A percentile compares a stretch with the other conserved stretches of the same genome.
Conservation (phyloP, 1,284 basidiomycete species). For the Gymnopus androsaceus region DNA sequence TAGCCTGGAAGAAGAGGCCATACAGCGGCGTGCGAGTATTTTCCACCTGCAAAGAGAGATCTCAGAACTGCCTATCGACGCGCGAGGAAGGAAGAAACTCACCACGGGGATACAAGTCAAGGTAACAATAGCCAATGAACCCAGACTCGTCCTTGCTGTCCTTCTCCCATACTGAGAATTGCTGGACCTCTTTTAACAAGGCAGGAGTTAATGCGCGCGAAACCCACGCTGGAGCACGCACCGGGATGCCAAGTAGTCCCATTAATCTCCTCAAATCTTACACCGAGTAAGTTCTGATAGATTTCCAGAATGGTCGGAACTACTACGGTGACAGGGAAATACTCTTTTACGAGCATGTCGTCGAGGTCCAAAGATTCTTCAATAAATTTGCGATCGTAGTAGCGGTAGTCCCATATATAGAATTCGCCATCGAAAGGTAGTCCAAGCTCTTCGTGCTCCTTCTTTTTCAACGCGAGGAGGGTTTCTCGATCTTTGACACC, state of each 20-base stretch:
- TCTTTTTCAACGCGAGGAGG: constrained; percentile 71
- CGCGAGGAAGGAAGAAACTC: constrained; percentile 17
- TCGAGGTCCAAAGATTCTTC: constrained; percentile 70
- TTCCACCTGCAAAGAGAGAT: constrained; percentile 49
- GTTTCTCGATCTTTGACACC: constrained; percentile 64
- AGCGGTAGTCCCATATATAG: constrained; percentile 71
- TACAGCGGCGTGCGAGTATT: constrained; percentile 86
- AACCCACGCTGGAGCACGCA: constrained; percentile 31
- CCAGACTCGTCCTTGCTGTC: constrained; percentile 66
- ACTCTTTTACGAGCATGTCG: constrained; percentile 78
- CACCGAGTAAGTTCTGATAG: constrained; percentile 78
- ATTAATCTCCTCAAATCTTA: constrained; percentile 69
- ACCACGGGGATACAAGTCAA: constrained; percentile 87
- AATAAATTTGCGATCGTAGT: constrained; percentile 72
- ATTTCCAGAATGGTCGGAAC: constrained; percentile 79
- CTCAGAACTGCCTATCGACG: not conserved
- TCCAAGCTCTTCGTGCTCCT: constrained; percentile 62
- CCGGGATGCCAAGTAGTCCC: constrained; percentile 72
- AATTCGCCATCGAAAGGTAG: constrained; percentile 69
- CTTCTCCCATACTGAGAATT: constrained; percentile 81
- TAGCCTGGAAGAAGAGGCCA: constrained; percentile 75
- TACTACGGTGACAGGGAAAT: constrained; percentile 81
- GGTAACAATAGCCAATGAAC: constrained; percentile 81
- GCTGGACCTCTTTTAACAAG: constrained; percentile 62
- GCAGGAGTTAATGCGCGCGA: not conserved